A percentile compares a stretch with the other conserved stretches of the same genome.
phyloP scores from a whole-genome alignment of 2,329 filamentous ascomycete genomes.

The Colletotrichum scovillei region DNA sequence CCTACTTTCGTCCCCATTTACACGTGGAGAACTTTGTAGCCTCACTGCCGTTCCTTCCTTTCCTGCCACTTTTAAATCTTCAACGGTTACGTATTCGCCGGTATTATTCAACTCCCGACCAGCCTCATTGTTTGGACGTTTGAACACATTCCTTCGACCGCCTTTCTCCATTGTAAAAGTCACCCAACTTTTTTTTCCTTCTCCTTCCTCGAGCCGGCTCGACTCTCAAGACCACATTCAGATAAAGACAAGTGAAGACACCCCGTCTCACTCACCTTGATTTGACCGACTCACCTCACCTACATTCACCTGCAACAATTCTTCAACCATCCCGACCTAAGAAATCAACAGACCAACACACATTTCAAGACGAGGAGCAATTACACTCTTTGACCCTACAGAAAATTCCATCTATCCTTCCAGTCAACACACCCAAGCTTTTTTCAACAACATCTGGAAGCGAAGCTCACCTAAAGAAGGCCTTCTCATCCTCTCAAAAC shows the following conservation, averaged over 20 bases:
- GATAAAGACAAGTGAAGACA: slow-evolving; percentile 23
- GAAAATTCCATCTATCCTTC: background rate
- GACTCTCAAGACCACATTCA: slow-evolving; percentile 9
- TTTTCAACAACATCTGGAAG: slow-evolving; percentile 10
- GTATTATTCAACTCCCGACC: slow-evolving; percentile 15
- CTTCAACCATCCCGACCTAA: background rate
- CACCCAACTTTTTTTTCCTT: slow-evolving; percentile 11
- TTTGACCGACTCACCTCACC: slow-evolving; percentile 30
- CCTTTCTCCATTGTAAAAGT: slow-evolving; percentile 19
- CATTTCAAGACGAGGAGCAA: slow-evolving; percentile 26
- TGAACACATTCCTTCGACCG: slow-evolving; percentile 31
- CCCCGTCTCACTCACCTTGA: slow-evolving; percentile 29
- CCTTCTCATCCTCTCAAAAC: background rate
- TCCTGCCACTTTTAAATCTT: slow-evolving; percentile 29
- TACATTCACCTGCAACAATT: slow-evolving; percentile 25
- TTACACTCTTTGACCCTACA: slow-evolving; percentile 21
- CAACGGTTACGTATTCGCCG: slow-evolving; percentile 26
- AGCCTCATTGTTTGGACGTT: slow-evolving; percentile 30
- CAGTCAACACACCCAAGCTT: background rate
- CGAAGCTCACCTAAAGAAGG: background rate
- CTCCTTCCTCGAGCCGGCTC: slow-evolving; percentile 19
- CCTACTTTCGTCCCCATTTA: slow-evolving; percentile 2
- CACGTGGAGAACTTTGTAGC: slow-evolving; percentile 6
- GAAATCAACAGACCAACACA: slow-evolving; percentile 8
- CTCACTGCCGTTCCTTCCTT: slow-evolving; percentile 30